Base-by-base conservation (phyloP, 495 filamentous ascomycete genomes). In the Penicillium psychrofluorescens region DNA sequence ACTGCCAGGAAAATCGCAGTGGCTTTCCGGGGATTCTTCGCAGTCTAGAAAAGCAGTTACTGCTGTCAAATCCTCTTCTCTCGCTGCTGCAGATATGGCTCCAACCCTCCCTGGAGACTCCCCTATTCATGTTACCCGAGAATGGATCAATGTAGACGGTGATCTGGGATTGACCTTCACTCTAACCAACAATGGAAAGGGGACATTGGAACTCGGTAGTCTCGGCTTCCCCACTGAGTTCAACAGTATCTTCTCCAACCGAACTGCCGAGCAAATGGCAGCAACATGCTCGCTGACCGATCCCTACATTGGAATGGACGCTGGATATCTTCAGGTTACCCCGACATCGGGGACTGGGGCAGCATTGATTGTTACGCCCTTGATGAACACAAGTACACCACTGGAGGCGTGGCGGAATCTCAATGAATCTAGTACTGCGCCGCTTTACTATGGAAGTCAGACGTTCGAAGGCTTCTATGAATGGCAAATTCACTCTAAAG, bases 211-310 rank as follows among this genome's bases (percentile, higher is more conserved):
- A 36, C 50, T 79, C 11, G 75, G 75, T 8, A 67, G 68, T 39
- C 55, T 79, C 2, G 75, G 75, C 0, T 69, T 77, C 39, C 74
- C 75, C 0, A 62, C 71, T 36, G 71, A 74, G 51, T 74, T 76
- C 61, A 77, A 77, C 53, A 79, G 68, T 51, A 76, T 77, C 44
- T 79, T 79, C 50, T 74, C 66, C n/a, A 65, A 63, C 36, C 64
- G 71, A 8, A 55, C 59, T 1, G 63, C 70, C 1, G 55, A 48
- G 8, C 61, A 71, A 6, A 72, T 64, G 22, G 61, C 66, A 35
- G 52, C 49, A 0, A 54, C 62, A 27, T 75, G 70, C 52, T 69
- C 62, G 0, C 56, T 75, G 8, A 53, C 64, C 0, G 75, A 78
- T 41, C 75, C 75, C 2, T 75, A 73, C 43, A 65, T 78, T 36